Percentiles rank a stretch among this genome's conserved stretches.
phyloP scores from a whole-genome alignment of 2,329 filamentous ascomycete species.

The Penicillium sp. region DNA sequence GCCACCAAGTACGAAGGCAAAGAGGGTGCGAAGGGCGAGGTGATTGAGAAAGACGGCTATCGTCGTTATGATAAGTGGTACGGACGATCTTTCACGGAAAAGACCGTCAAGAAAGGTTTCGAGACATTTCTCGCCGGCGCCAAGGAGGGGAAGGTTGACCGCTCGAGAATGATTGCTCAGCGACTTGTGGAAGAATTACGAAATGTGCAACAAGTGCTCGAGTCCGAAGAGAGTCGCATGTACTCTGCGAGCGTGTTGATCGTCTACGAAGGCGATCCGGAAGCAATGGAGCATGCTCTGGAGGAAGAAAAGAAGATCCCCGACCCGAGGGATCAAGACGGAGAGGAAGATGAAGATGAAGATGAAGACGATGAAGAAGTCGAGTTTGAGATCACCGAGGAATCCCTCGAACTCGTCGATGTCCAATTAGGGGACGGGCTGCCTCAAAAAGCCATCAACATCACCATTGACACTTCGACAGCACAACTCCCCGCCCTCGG shows the following conservation, averaged over 20 bases:
- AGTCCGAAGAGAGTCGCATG: conserved; percentile 68
- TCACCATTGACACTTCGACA: conserved; percentile 43
- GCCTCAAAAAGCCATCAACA: conserved; percentile 42
- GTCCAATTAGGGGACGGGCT: conserved; percentile 39
- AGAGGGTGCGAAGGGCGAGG: conserved; percentile 52
- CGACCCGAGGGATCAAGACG: conserved; percentile 35
- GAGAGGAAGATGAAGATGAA: conserved; percentile 37
- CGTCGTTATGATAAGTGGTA: conserved; percentile 71
- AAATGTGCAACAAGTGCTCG: conserved; percentile 55
- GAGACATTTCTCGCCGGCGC: conserved; percentile 61
- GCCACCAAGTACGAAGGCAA: conserved; percentile 52
- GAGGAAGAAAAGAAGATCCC: conserved; percentile 50
- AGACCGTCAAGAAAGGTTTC: conserved; percentile 64
- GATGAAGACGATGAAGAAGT: conserved; percentile 39
- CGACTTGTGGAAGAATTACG: conserved; percentile 51
- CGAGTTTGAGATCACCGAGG: conserved; percentile 39
- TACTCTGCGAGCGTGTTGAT: conserved; percentile 70
- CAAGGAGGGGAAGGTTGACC: conserved; percentile 48
- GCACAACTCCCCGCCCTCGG: conserved; percentile 56
- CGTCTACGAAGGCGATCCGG: conserved; percentile 69
- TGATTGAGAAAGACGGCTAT: conserved; percentile 59
- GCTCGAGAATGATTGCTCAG: conserved; percentile 51
- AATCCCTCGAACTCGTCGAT: conserved; percentile 40
- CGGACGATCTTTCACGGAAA: conserved; percentile 62
- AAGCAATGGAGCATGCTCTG: conserved; percentile 59